These are phyloP conservation scores for Lecanosticta acicola DNA, from an alignment of 2,329 filamentous ascomycete genomes.

Conservation along the genomic window DNA sequence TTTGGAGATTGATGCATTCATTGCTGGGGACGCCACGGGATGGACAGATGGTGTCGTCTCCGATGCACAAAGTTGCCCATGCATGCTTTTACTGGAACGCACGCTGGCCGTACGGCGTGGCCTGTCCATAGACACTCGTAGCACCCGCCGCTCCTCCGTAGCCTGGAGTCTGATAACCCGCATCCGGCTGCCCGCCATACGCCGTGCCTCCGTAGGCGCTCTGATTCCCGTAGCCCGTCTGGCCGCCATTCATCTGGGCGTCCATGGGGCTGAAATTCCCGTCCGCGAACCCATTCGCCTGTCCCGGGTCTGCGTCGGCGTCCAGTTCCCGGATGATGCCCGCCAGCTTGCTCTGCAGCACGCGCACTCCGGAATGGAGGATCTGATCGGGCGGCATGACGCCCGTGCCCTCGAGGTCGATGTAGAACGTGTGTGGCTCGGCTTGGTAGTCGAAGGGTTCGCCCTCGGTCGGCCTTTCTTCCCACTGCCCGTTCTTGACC, in stretches of 20 bases:
- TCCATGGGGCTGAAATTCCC: constrained; percentile 48
- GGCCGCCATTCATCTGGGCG: constrained; percentile 62
- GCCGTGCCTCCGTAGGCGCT: constrained; percentile 52
- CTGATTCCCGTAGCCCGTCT: constrained; percentile 60
- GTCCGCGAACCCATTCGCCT: constrained; percentile 52
- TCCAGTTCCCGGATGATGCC: constrained; percentile 63
- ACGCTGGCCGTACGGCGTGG: constrained; percentile 23
- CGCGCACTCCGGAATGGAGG: constrained; percentile 79
- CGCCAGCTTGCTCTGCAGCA: constrained; percentile 85
- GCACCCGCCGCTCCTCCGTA: constrained; percentile 45
- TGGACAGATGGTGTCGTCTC: too few species aligned
- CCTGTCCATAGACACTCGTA: constrained; percentile 57
- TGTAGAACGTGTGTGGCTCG: constrained; percentile 73
- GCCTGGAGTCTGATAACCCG: constrained; percentile 61
- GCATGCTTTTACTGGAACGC: constrained; percentile 1
- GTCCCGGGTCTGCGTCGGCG: constrained; percentile 44
- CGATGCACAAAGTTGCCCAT: too few species aligned
- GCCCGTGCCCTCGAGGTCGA: constrained; percentile 85
- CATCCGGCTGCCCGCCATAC: constrained; percentile 14
- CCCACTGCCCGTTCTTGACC: constrained; percentile 62
- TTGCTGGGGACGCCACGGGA: too few species aligned
- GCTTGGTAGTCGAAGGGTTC: constrained; percentile 90
- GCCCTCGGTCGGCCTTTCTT: constrained; percentile 72
- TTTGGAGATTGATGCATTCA: too few species aligned
- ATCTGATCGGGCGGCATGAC: constrained; percentile 85